Percentiles rank a stretch among this genome's conserved stretches.
These are phyloP conservation scores for Taphrina confusa DNA, from an alignment of 1,139 yeast species.

Conservation along the genomic window DNA sequence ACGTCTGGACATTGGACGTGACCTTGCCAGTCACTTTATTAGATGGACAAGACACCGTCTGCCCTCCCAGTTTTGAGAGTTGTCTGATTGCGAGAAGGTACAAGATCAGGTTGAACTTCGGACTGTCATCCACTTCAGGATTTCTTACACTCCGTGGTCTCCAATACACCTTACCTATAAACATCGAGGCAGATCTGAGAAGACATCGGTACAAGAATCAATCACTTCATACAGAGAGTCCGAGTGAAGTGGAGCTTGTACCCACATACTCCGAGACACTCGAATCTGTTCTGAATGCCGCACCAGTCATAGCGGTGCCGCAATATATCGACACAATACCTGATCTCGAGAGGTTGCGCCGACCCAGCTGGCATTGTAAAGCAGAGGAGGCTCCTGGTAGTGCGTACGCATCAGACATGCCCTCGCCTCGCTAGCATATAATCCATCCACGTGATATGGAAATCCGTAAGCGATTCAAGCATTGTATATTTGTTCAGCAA, in stretches of 20 bases:
- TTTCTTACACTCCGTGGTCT: not conserved
- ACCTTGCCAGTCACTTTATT: slow-evolving; percentile 18
- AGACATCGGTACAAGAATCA: not conserved
- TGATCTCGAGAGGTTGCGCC: not conserved
- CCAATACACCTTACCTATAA: slow-evolving; percentile 5
- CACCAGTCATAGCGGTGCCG: slow-evolving; percentile 7
- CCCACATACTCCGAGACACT: not conserved
- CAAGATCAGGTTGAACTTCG: not conserved
- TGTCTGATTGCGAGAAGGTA: slow-evolving; percentile 20
- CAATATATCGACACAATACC: slow-evolving; percentile 1
- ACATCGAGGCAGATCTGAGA: not conserved
- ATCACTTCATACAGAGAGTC: not conserved
- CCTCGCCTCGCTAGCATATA: too few relatives aligned
- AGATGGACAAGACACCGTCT: not conserved
- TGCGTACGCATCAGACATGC: too few relatives aligned
- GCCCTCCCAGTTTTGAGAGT: slow-evolving; percentile 23
- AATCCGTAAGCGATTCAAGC: too few relatives aligned
- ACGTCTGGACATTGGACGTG: slow-evolving; percentile 14
- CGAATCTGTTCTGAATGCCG: not conserved
- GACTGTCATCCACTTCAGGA: not conserved
- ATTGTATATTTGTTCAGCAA: too few relatives aligned
- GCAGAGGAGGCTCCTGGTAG: not conserved
- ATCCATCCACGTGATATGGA: too few relatives aligned
- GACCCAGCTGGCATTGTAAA: slow-evolving; percentile 15
- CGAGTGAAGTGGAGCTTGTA: not conserved